Conservation (phyloP, 441 rosid genomes). For the Aleurites moluccanus region DNA sequence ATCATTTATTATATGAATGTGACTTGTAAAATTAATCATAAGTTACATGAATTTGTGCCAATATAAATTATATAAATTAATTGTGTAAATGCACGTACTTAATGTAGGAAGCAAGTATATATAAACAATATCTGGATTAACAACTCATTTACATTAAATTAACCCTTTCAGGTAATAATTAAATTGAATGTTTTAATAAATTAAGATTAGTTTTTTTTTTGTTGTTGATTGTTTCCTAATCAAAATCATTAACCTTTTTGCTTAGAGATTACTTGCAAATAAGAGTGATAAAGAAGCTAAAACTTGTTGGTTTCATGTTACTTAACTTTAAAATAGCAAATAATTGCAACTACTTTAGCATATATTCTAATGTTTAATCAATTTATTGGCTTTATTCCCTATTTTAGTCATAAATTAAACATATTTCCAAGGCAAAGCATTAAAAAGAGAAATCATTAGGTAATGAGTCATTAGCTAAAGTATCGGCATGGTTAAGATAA, state of each 20-base stretch:
- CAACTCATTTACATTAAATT: not conserved
- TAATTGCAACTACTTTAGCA: conserved; percentile 22
- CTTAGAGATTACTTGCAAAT: conserved; percentile 1
- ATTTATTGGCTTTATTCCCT: conserved; percentile 15
- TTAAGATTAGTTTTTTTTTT: not conserved
- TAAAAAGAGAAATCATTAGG: not conserved
- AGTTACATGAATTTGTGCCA: no score
- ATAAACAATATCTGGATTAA: not conserved
- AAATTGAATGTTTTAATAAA: not conserved
- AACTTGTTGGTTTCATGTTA: conserved; percentile 16
- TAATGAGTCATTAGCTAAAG: not conserved
- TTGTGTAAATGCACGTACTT: no score
- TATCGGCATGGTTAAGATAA: not conserved
- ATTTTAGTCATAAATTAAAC: not conserved
- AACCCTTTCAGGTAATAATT: not conserved
- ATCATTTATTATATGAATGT: no score
- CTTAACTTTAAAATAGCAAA: conserved; percentile 16
- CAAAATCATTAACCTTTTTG: conserved; percentile 14
- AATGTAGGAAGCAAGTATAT: not conserved
- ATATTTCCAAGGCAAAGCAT: not conserved
- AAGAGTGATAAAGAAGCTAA: conserved; percentile 13
- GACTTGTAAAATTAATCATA: no score
- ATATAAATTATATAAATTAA: no score
- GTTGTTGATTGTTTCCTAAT: not conserved
- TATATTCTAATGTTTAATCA: conserved; percentile 17